A percentile compares a stretch with the other conserved stretches of the same genome.
phyloP scores from a whole-genome alignment of 495 filamentous ascomycete species.

The Clohesyomyces aquaticus region DNA sequence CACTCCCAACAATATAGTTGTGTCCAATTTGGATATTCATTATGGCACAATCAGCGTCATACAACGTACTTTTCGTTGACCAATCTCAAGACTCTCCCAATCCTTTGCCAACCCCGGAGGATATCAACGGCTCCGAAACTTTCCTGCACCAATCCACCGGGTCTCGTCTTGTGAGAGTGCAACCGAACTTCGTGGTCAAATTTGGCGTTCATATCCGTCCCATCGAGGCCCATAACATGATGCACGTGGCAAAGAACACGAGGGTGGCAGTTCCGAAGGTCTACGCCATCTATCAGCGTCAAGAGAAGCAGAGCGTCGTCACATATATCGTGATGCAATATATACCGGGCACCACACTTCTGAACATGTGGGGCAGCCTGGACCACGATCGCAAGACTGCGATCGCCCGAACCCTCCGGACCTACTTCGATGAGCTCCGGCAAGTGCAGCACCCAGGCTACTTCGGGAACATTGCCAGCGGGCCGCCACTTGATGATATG shows the following conservation, averaged over 20 bases:
- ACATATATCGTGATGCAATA: conserved; percentile 51
- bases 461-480: too few species aligned
- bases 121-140: too few species aligned
- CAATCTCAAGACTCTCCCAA: too few species aligned
- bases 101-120: too few species aligned
- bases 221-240: conserved; percentile 50
- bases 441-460: too few species aligned
- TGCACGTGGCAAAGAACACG: conserved; percentile 46
- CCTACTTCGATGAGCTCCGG: conserved; percentile 46
- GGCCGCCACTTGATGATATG: too few species aligned
- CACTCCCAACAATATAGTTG: too few species aligned
- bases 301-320: conserved; percentile 32
- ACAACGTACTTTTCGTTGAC: too few species aligned
- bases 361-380: conserved; percentile 43
- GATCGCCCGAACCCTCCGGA: conserved; percentile 42
- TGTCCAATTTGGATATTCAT: too few species aligned
- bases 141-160: too few species aligned
- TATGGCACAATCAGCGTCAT: too few species aligned
- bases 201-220: conserved; percentile 45
- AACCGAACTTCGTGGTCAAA: conserved; percentile 52
- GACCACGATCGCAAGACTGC: conserved; percentile 43
- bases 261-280: conserved; percentile 47
- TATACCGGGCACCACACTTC: conserved; percentile 46
- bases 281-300: conserved; percentile 47
- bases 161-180: too few species aligned